These are phyloP conservation scores for Tulasnella sp. DNA, from an alignment of 768 basidiomycete species.

Conservation along the genomic window DNA sequence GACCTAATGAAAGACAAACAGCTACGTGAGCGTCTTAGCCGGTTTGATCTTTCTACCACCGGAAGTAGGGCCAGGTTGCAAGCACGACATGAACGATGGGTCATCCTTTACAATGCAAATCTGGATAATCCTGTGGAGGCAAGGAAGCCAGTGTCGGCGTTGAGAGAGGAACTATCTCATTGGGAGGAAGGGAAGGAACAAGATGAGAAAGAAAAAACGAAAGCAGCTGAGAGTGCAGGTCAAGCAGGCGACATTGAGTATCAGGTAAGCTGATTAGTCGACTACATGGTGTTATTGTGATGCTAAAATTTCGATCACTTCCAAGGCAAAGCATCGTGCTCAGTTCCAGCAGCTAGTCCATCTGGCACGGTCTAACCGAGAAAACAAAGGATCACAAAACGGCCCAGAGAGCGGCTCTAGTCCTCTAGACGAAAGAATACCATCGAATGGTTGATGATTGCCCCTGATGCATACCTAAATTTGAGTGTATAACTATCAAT, in stretches of 20 bases:
- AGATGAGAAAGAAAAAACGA: slow-evolving; percentile 8
- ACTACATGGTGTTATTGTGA: neutral
- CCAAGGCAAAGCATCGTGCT: slow-evolving; percentile 6
- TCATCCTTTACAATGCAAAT: slow-evolving; percentile 6
- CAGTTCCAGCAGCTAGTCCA: slow-evolving; percentile 6
- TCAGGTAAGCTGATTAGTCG: slow-evolving; percentile 2
- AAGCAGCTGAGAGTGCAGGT: neutral
- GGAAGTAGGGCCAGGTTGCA: neutral
- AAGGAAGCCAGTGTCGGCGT: neutral
- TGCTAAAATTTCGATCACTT: neutral
- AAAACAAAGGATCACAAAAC: too few relatives aligned
- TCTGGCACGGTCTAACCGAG: slow-evolving; percentile 8
- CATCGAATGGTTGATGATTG: too few relatives aligned
- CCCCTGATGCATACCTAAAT: too few relatives aligned
- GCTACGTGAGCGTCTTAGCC: neutral
- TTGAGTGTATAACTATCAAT: too few relatives aligned
- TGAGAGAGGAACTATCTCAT: neutral
- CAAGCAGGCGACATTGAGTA: slow-evolving; percentile 1
- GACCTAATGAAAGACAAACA: slow-evolving; percentile 14
- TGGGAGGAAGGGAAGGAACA: slow-evolving; percentile 10
- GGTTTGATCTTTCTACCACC: slow-evolving; percentile 9
- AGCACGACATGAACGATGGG: slow-evolving; percentile 14
- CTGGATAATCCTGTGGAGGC: neutral
- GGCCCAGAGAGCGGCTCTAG: too few relatives aligned
- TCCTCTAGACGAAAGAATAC: too few relatives aligned